phyloP scores from a whole-genome alignment of 2,329 filamentous ascomycete genomes.

The Rutstroemia sp. region DNA sequence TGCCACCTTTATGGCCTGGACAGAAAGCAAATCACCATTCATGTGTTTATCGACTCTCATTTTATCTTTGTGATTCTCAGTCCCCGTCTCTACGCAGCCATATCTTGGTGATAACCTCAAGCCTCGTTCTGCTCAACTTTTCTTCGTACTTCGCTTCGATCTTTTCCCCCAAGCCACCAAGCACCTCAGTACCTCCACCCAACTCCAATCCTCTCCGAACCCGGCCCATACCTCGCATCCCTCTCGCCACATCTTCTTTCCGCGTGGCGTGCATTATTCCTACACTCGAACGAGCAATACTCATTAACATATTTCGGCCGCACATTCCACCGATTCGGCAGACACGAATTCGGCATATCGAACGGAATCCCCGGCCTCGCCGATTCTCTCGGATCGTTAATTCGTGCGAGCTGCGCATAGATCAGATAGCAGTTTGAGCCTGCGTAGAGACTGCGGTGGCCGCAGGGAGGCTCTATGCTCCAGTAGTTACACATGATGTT shows the following conservation, averaged over 20 bases:
- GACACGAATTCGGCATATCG: constrained; percentile 21
- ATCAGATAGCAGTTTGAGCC: constrained; percentile 26
- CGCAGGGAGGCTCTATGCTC: constrained; percentile 22
- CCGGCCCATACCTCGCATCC: constrained; percentile 25
- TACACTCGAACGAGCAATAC: constrained; percentile 26
- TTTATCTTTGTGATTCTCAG: too few species aligned
- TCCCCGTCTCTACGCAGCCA: too few species aligned
- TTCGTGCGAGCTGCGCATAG: constrained; percentile 27
- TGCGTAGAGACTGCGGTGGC: constrained; percentile 24
- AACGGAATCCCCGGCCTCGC: constrained; percentile 19
- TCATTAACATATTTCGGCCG: constrained; percentile 13
- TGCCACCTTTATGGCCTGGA: too few species aligned
- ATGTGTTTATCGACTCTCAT: too few species aligned
- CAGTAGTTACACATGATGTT: constrained; percentile 27
- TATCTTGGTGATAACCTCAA: too few species aligned
- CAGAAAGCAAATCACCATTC: too few species aligned
- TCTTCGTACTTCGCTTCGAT: neutral
- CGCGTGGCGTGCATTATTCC: constrained; percentile 22
- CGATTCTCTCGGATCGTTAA: constrained; percentile 24
- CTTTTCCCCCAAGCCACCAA: neutral
- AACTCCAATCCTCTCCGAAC: constrained; percentile 25
- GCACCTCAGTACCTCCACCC: constrained; percentile 24
- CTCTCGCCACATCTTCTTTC: constrained; percentile 21
- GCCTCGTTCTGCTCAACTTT: neutral
- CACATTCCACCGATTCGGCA: constrained; percentile 22